Evolutionary conservation across 805 yeast genomes (phyloP), one percentile per base, ranked within the genome.

Genomic region (Teunomyces pallodes): DNA sequence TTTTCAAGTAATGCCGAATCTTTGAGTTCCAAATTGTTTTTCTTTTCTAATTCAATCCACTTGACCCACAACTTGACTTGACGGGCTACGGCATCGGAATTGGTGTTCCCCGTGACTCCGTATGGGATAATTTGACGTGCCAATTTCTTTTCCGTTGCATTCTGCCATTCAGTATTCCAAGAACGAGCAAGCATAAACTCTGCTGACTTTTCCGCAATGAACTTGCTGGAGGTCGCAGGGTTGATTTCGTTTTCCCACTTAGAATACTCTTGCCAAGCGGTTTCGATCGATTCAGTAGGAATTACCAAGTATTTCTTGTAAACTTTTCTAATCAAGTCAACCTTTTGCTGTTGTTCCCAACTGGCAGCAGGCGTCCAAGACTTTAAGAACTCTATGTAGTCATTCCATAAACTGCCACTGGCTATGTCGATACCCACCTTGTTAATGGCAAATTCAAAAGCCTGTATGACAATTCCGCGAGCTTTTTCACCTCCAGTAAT

Each of bases 181-280:
- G 94, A 79, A 52, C 97, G 77, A 1, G 96, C 91, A 54, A 79
- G 82, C 96, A 92, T 88, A 62, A 90, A 94, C 10, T 82, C 86
- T 3, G 87, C 83, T 9, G 95, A 86, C 51, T 82, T 77, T 56
- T 91, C 97, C 39, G 87, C 83, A 46, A 91, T 84, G 60, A 86
- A 83, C 64, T 88, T 89, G 58, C 96, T 82, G 3, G 97, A 94
- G 3, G 91, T 86, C 14, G 85, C 70, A 31, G 86, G 74, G 59
- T 86, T 87, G 14, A 83, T 69, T 33, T 83, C 85, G 57, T 84
- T 88, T 66, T 92, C 98, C 83, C 94, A 94, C 50, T 77, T 74
- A 17, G 88, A 84, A 65, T 90, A 92, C 44, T 74, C 82, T 49
- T 80, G 73, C 99, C 99, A 92, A 47, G 87, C 72, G 17, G 74